Base-by-base conservation (phyloP, 1,139 yeast species). In the Pichia sp. region DNA sequence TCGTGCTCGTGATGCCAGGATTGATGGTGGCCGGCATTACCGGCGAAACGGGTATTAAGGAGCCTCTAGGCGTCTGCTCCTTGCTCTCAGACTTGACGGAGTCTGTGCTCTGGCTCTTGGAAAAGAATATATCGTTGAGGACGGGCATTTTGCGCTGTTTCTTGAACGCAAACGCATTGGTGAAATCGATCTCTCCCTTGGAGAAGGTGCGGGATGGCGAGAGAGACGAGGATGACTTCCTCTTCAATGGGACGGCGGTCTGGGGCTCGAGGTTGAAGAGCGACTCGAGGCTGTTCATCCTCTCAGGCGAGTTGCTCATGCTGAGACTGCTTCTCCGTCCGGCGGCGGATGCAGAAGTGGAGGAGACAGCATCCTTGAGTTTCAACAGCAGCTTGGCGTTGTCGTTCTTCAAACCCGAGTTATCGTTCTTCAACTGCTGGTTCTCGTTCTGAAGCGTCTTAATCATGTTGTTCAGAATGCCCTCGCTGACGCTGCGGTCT, bases 401-500 rank as follows among this genome's bases (percentile, higher is more conserved):
- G 5, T 54, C 45, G 1, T 52, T 45, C 43, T 60, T 66, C 50
- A 67, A 58, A 40, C 59, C 66, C 49, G 66, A 56, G 26, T 65
- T 60, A 7, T 58, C 58, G 45, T 69, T 56, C 4, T 66, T 61
- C 48, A 73, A 56, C 28, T 53, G 55, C 40, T 60, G 63, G 57
- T 72, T 73, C 58, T 72, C 75, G 45, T 55, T 57, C 51, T 66
- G 66, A 9, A 72, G 55, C 39, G 62, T 63, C 39, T 61, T 65
- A 23, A 74, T 68, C 42, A 67, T 66, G 55, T 77, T 81, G 18
- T 79, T 76, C 51, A 83, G 70, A 3, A 80, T 79, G 70, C 85
- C 78, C 63, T 82, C 88, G 55, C 80, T 76, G 26, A 79, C 71
- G 47, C 79, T 83, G 46, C 78, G 74, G 54, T 85, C 91, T 60